These are phyloP conservation scores for Globisporangium orthogonon DNA, from an alignment of 352 stramenopile genomes.

Conservation along the genomic window DNA sequence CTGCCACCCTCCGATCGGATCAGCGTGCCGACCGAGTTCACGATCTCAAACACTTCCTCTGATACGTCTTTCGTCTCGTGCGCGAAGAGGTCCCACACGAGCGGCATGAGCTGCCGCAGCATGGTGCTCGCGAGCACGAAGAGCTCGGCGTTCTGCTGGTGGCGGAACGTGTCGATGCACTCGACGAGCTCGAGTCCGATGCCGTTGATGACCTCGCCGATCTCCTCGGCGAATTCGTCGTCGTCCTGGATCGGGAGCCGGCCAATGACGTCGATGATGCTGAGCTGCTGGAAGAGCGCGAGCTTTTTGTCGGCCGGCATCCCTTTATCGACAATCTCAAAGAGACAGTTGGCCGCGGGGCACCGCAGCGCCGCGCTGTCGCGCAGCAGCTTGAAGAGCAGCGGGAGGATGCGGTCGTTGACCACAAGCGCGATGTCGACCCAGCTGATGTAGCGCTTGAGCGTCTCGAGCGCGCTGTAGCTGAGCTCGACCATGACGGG, in stretches of 20 bases:
- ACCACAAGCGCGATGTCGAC: slow-evolving; percentile 81
- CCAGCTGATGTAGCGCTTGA: slow-evolving; percentile 86
- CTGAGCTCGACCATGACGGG: slow-evolving; percentile 66
- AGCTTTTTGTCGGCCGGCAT: slow-evolving; percentile 84
- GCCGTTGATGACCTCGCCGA: slow-evolving; percentile 78
- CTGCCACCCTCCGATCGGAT: slow-evolving; percentile 44
- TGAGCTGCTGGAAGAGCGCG: slow-evolving; percentile 60
- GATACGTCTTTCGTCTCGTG: slow-evolving; percentile 81
- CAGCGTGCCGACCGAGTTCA: slow-evolving; percentile 69
- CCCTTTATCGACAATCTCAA: slow-evolving; percentile 83
- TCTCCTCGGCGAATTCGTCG: slow-evolving; percentile 76
- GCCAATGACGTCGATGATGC: slow-evolving; percentile 56
- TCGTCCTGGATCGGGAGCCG: slow-evolving; percentile 62
- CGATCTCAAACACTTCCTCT: slow-evolving; percentile 83
- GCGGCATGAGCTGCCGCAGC: slow-evolving; percentile 66
- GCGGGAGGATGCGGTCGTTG: slow-evolving; percentile 74
- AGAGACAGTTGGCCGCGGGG: slow-evolving; percentile 74
- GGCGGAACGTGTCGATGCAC: slow-evolving; percentile 74
- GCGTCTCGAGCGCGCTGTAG: slow-evolving; percentile 58
- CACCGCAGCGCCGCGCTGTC: slow-evolving; percentile 56
- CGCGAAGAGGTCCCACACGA: slow-evolving; percentile 78
- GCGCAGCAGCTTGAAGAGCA: slow-evolving; percentile 65
- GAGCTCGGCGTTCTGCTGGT: slow-evolving; percentile 35
- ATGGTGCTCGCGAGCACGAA: slow-evolving; percentile 50
- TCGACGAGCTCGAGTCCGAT: slow-evolving; percentile 76